Base-by-base conservation (phyloP, 148 eudicot species). In the Heliamphora exappendiculata region DNA sequence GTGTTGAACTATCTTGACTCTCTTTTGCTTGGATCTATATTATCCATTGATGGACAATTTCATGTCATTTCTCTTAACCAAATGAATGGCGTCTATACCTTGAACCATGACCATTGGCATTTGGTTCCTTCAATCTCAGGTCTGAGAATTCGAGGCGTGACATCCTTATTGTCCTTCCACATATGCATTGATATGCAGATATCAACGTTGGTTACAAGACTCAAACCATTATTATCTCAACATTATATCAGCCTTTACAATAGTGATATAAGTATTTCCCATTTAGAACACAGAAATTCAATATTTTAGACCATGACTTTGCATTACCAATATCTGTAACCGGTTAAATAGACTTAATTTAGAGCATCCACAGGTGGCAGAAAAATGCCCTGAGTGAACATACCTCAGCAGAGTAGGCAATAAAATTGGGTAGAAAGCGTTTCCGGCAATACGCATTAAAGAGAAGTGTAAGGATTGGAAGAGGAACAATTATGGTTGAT, bases 391-490 rank as follows among this genome's bases (percentile, higher is more conserved):
- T 7, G 26, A 29, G 34, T 51, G 50, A 62, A 64, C 81, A 71
- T 90, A 91, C 97, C 97, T 90, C 87, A 9, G 89, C 85, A 37
- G 97, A 82, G 76, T 80, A 87, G 47, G 84, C 85, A 33, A 34
- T 42, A 64, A 92, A 92, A 70, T 85, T 88, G 20, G 97, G 97
- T 50, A 83, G 87, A 81, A 90, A 92, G 33, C 97, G 88, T 62
- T 88, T 87, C 44, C 92, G 84, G 80, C 97, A 92, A 51, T 90
- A 92, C 70, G 84, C 91, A 33, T 92, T 88, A 76, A 92, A 92
- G 72, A 92, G 82, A 76, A 92, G 91, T 0, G 97, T 92, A 58
- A 87, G 67, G n/a, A 90, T 36, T 17, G 87, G 88, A 62, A 92
- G 94, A 76, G 97, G 97, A 72, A 90, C 31, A 4, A 86, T 80